phyloP scores from a whole-genome alignment of 73 alveolate species.

The Symbiodinium pilosum region DNA sequence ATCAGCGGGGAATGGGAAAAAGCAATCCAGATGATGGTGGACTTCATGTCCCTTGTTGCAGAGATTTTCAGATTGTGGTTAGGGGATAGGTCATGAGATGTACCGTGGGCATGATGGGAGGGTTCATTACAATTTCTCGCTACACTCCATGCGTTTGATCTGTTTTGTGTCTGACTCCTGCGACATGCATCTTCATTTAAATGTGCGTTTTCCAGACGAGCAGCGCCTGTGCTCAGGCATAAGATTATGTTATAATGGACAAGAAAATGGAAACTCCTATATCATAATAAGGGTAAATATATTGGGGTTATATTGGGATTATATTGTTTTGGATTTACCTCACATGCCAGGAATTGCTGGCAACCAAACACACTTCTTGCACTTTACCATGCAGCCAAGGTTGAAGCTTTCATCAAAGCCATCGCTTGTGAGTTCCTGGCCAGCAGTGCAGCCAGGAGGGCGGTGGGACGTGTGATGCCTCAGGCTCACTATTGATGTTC shows the following conservation, averaged over 20 bases:
- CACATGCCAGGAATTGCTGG: background rate
- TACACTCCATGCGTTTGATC: no score
- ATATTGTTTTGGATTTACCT: background rate
- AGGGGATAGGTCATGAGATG: no score
- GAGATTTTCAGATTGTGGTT: background rate
- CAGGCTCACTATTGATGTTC: no score
- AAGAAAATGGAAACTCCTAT: no score
- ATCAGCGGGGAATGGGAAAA: slow-evolving; percentile 60
- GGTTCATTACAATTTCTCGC: no score
- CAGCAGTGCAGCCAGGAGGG: background rate
- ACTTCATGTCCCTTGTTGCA: background rate
- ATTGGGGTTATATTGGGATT: background rate
- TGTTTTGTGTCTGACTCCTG: no score
- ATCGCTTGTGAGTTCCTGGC: background rate
- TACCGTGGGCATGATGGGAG: no score
- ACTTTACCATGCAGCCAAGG: background rate
- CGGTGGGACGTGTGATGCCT: no score
- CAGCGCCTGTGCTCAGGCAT: background rate
- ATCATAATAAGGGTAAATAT: background rate
- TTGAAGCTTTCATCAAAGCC: background rate
- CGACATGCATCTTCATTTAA: no score
- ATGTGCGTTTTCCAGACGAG: no score
- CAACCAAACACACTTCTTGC: background rate
- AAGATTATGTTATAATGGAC: background rate
- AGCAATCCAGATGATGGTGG: slow-evolving; percentile 29